Evolutionary conservation across 345 rosid genomes (phyloP).

Genomic region (Isatis tinctoria): DNA sequence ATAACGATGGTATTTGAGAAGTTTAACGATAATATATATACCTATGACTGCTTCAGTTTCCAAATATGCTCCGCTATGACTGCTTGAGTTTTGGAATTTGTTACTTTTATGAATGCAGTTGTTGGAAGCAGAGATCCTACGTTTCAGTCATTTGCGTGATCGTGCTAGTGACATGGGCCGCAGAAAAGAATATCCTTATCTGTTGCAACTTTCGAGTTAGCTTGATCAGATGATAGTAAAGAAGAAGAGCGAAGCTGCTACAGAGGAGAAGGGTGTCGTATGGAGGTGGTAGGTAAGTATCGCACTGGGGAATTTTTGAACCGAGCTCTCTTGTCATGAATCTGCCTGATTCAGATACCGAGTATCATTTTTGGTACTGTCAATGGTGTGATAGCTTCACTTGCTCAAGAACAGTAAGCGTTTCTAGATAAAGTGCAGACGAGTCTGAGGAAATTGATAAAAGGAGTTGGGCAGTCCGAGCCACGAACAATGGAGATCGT

Average conservation of each 20-base stretch:
- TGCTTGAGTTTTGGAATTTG: constrained; percentile 1
- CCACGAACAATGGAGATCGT: constrained; percentile 95
- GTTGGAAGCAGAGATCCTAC: constrained; percentile 81
- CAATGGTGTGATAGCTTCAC: constrained; percentile 86
- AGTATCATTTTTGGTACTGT: constrained; percentile 84
- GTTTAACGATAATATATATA: neutral
- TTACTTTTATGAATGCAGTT: constrained; percentile 49
- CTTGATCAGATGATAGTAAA: no score
- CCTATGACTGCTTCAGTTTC: neutral
- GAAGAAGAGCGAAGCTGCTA: constrained; percentile 83
- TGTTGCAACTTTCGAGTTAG: neutral
- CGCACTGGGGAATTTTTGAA: constrained; percentile 92
- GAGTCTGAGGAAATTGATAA: constrained; percentile 73
- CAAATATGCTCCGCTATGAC: neutral
- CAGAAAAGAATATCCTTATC: constrained; percentile 96
- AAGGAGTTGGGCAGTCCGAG: constrained; percentile 93
- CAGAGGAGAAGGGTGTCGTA: constrained; percentile 77
- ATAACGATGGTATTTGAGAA: neutral
- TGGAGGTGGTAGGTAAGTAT: constrained; percentile 89
- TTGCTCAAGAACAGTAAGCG: constrained; percentile 66
- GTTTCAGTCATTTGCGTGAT: constrained; percentile 93
- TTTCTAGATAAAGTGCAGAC: constrained; percentile 81
- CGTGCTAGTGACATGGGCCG: constrained; percentile 97
- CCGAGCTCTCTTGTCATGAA: constrained; percentile 88
- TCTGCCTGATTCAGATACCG: constrained; percentile 85